Evolutionary conservation across 768 basidiomycete genomes (phyloP).

Genomic region (Pholiota microspora): DNA sequence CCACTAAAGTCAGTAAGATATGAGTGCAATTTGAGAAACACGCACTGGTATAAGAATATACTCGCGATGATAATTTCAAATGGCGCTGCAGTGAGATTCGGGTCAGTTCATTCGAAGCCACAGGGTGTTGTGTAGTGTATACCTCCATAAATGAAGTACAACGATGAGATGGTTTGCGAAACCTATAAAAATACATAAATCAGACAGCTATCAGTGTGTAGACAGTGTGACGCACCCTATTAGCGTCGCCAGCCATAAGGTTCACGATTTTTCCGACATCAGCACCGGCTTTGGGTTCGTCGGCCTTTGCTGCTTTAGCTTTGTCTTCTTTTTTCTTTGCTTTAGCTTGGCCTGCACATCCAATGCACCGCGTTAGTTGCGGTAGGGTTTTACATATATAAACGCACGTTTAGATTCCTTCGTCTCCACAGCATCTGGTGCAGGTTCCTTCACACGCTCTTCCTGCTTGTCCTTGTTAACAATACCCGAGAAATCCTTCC

Average conservation of each 20-base stretch:
- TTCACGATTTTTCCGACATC: slow-evolving; percentile 90
- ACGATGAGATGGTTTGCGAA: slow-evolving; percentile 48
- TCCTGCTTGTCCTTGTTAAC: slow-evolving; percentile 38
- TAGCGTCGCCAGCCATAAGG: slow-evolving; percentile 81
- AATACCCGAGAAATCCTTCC: slow-evolving; percentile 82
- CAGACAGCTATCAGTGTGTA: not conserved
- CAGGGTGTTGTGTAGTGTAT: slow-evolving; percentile 8
- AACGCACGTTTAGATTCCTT: slow-evolving; percentile 21
- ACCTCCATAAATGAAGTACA: slow-evolving; percentile 72
- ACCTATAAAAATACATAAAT: slow-evolving; percentile 29
- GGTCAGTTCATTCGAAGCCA: not conserved
- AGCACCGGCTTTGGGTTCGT: slow-evolving; percentile 72
- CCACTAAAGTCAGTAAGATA: not conserved
- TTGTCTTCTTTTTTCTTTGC: slow-evolving; percentile 35
- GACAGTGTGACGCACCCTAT: slow-evolving; percentile 35
- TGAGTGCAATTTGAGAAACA: slow-evolving; percentile 2
- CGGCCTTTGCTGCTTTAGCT: slow-evolving; percentile 37
- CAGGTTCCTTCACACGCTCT: slow-evolving; percentile 25
- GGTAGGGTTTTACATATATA: not conserved
- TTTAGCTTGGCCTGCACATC: slow-evolving; percentile 25
- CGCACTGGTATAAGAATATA: slow-evolving; percentile 74
- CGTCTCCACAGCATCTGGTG: slow-evolving; percentile 28
- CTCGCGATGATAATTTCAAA: slow-evolving; percentile 76
- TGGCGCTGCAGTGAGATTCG: slow-evolving; percentile 43
- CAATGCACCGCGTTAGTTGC: not conserved